A percentile compares a stretch with the other conserved stretches of the same genome.
phyloP scores from a whole-genome alignment of 2,329 filamentous ascomycete species.

The Cryphonectria naterciae region DNA sequence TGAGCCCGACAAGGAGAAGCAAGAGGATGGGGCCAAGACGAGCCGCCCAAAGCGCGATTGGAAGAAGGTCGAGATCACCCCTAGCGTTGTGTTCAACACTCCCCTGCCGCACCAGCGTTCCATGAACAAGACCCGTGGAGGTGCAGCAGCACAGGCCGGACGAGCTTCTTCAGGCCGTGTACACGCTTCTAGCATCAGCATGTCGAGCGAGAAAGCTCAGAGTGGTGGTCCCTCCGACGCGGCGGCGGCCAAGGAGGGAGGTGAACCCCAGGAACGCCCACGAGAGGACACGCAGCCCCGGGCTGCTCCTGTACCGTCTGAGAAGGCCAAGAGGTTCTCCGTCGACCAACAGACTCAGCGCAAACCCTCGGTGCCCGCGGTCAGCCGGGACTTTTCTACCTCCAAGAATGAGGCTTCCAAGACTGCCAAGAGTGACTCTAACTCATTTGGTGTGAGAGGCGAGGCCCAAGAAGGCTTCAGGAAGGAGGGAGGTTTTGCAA shows the following conservation, averaged over 20 bases:
- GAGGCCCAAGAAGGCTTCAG: conserved; percentile 24
- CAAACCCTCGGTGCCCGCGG: conserved; percentile 21
- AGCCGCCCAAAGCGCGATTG: conserved; percentile 80
- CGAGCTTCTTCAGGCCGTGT: conserved; percentile 40
- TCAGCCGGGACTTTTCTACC: conserved; percentile 22
- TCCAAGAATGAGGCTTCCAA: conserved; percentile 26
- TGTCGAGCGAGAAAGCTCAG: conserved; percentile 35
- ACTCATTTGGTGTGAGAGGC: conserved; percentile 7
- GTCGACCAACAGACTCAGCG: conserved; percentile 17
- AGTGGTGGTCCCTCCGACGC: conserved; percentile 14
- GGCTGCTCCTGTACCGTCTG: conserved; percentile 19
- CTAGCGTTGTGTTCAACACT: conserved; percentile 84
- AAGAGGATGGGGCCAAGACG: conserved; percentile 54
- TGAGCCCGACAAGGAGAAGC: conserved; percentile 68
- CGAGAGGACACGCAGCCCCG: conserved; percentile 22
- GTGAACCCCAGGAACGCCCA: conserved; percentile 21
- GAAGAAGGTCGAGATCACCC: conserved; percentile 70
- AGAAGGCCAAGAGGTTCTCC: conserved; percentile 28
- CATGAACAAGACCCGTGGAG: conserved; percentile 50
- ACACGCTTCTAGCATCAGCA: conserved; percentile 23
- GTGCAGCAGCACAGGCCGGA: conserved; percentile 44
- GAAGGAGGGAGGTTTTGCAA: conserved; percentile 25
- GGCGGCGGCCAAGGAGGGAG: conserved; percentile 8
- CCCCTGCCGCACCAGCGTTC: conserved; percentile 65
- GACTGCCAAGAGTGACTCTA: conserved; percentile 20